These are phyloP conservation scores for Kodamaea plutei DNA, from an alignment of 1,139 yeast species.

Conservation along the genomic window DNA sequence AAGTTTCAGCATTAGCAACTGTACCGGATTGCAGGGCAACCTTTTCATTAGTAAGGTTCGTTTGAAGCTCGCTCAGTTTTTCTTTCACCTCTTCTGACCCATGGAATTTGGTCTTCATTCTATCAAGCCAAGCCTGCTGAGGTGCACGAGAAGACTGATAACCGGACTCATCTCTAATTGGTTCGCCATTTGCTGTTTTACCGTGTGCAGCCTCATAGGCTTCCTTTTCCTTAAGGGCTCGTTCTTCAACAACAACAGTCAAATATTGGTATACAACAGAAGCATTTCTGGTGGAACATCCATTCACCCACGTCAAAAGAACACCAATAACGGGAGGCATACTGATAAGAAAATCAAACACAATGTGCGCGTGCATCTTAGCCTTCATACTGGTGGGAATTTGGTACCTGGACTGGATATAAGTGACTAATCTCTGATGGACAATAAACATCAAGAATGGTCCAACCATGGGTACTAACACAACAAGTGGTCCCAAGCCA, in stretches of 20 bases:
- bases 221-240: conserved; percentile 14
- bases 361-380: conserved; percentile 69
- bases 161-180: conserved; percentile 1
- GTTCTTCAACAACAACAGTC: conserved; percentile 32
- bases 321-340: conserved; percentile 79
- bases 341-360: conserved; percentile 67
- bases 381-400: conserved; percentile 60
- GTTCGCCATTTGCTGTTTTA: conserved; percentile 9
- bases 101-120: conserved; percentile 3
- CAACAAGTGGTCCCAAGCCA: conserved; percentile 69
- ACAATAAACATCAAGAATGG: conserved; percentile 76
- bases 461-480: conserved; percentile 73
- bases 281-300: conserved; percentile 87
- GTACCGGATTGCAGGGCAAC: no score
- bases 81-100: no score
- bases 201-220: neutral
- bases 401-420: conserved; percentile 52
- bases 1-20: no score
- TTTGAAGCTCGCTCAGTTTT: no score
- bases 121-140: conserved; percentile 8
- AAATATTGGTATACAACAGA: conserved; percentile 59
- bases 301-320: conserved; percentile 73
- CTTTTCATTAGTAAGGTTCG: no score
- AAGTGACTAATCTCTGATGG: conserved; percentile 60
- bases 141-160: conserved; percentile 4